phyloP scores from a whole-genome alignment of 1,284 basidiomycete genomes.

The Cerrena zonata region DNA sequence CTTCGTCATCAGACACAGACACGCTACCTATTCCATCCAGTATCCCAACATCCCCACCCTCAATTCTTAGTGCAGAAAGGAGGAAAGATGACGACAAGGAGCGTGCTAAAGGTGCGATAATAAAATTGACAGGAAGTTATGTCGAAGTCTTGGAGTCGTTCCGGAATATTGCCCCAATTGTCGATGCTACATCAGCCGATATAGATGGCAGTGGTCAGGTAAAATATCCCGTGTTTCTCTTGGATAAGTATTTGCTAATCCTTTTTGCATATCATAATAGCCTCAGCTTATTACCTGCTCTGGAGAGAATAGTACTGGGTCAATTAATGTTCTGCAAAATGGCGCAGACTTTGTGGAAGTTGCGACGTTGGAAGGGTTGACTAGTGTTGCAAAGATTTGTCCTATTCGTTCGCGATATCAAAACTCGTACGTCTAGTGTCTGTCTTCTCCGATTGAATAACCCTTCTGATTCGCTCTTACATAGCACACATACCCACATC shows the following conservation, averaged over 20 bases:
- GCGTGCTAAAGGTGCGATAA: slow-evolving; percentile 37
- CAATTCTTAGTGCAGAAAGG: slow-evolving; percentile 28
- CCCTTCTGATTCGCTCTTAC: slow-evolving; percentile 1
- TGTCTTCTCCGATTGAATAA: background rate
- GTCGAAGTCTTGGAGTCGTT: slow-evolving; percentile 59
- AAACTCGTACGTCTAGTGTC: slow-evolving; percentile 40
- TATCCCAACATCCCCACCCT: slow-evolving; percentile 29
- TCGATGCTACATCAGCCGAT: slow-evolving; percentile 78
- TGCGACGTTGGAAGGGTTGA: slow-evolving; percentile 56
- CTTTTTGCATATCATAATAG: slow-evolving; percentile 20
- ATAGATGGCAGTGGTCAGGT: slow-evolving; percentile 73
- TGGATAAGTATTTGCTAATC: background rate
- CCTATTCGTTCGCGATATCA: slow-evolving; percentile 47
- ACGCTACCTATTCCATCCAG: slow-evolving; percentile 48
- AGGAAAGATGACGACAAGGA: slow-evolving; percentile 15
- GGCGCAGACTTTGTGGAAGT: slow-evolving; percentile 79
- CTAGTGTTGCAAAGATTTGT: slow-evolving; percentile 60
- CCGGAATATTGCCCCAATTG: slow-evolving; percentile 82
- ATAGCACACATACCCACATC: slow-evolving; percentile 49
- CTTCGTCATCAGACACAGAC: slow-evolving; percentile 35
- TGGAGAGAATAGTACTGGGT: slow-evolving; percentile 77
- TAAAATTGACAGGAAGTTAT: slow-evolving; percentile 46
- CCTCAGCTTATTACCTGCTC: slow-evolving; percentile 85
- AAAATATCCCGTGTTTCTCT: slow-evolving; percentile 21
- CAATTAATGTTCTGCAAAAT: slow-evolving; percentile 76